phyloP scores from a whole-genome alignment of 2,329 filamentous ascomycete species.

The Monilinia fructigena region DNA sequence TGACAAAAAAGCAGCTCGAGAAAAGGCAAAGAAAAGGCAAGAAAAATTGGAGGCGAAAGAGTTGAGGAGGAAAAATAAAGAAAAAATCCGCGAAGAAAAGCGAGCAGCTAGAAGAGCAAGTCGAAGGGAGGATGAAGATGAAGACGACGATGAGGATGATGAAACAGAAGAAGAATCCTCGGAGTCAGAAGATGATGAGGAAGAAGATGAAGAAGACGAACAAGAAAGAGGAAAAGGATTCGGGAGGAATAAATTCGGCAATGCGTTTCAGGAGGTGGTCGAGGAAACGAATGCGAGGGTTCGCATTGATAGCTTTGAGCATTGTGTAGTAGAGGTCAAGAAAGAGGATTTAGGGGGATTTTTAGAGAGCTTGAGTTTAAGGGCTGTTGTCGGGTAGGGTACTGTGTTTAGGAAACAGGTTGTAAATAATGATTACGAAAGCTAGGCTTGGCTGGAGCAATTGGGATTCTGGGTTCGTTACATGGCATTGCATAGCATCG shows the following conservation, averaged over 20 bases:
- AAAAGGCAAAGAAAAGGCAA: constrained; percentile 57
- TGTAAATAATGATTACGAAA: constrained; percentile 20
- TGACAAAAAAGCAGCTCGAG: constrained; percentile 64
- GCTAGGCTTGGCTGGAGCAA: neutral
- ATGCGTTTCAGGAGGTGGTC: constrained; percentile 93
- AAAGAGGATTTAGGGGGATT: constrained; percentile 93
- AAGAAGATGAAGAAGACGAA: constrained; percentile 54
- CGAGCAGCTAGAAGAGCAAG: constrained; percentile 55
- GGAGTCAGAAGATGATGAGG: constrained; percentile 52
- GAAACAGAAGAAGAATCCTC: constrained; percentile 53
- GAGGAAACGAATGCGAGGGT: constrained; percentile 87
- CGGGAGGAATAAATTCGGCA: constrained; percentile 86
- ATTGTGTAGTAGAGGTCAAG: constrained; percentile 95
- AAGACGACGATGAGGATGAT: constrained; percentile 45
- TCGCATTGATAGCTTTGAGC: constrained; percentile 93
- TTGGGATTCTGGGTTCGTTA: neutral
- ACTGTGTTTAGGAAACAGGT: neutral
- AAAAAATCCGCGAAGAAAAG: constrained; percentile 60
- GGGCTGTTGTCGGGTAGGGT: constrained; percentile 68
- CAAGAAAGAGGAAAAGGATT: constrained; percentile 60
- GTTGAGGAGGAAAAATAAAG: constrained; percentile 55
- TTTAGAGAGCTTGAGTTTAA: constrained; percentile 87
- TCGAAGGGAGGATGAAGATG: constrained; percentile 44
- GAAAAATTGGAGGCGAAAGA: constrained; percentile 62
- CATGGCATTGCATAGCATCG: constrained; percentile 9